phyloP scores from a whole-genome alignment of 2,329 filamentous ascomycete species.

The Purpureocillium lavendulum region DNA sequence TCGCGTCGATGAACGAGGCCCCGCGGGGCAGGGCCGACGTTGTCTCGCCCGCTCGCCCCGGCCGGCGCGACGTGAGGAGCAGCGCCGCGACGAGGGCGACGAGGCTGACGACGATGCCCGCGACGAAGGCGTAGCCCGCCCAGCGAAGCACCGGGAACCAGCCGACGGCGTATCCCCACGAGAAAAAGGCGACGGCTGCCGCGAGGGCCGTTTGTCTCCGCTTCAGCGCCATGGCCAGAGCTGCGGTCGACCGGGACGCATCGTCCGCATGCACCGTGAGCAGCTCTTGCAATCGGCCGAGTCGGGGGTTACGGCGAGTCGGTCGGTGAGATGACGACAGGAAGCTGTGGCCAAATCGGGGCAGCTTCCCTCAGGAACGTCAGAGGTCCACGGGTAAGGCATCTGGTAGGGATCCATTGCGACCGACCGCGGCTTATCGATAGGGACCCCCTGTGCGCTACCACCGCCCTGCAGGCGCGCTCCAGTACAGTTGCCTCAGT shows the following conservation, averaged over 20 bases:
- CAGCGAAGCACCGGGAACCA: constrained; percentile 79
- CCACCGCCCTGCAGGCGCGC: too few relatives aligned
- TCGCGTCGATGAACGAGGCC: constrained; percentile 51
- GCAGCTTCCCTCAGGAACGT: too few relatives aligned
- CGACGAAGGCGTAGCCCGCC: constrained; percentile 73
- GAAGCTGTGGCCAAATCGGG: too few relatives aligned
- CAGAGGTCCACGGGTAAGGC: too few relatives aligned
- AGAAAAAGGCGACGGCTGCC: constrained; percentile 64
- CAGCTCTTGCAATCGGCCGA: neutral
- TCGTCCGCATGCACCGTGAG: constrained; percentile 6
- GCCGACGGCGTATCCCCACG: constrained; percentile 79
- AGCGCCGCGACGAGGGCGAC: constrained; percentile 49
- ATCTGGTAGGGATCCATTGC: too few relatives aligned
- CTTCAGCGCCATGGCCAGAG: constrained; percentile 57
- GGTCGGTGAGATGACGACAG: too few relatives aligned
- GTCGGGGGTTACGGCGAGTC: neutral
- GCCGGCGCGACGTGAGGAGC: constrained; percentile 43
- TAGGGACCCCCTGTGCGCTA: too few relatives aligned
- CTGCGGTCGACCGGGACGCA: constrained; percentile 19
- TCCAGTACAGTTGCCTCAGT: too few relatives aligned
- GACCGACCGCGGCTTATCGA: too few relatives aligned
- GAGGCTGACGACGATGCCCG: constrained; percentile 53
- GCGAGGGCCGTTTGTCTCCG: constrained; percentile 64
- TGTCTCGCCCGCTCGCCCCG: constrained; percentile 22
- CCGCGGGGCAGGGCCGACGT: constrained; percentile 29